Percentiles rank a stretch among this genome's conserved stretches.
Evolutionary conservation across 169 alveolate species (phyloP).

Genomic region (Pseudocohnilembus persalinus): DNA sequence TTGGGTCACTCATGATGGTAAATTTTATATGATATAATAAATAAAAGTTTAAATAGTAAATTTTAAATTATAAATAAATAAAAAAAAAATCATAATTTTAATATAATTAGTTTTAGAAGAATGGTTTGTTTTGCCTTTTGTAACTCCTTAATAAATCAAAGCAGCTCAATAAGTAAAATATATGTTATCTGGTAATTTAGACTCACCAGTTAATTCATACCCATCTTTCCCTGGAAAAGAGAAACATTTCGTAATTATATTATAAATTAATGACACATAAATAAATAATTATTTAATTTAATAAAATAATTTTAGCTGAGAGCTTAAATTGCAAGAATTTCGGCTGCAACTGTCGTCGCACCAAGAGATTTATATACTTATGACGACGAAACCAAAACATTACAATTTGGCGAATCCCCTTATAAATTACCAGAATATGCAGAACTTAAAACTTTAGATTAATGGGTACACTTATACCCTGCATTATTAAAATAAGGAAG

Average conservation of each 20-base stretch:
- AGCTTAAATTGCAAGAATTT: conserved; percentile 79
- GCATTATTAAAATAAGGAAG: conserved; percentile 61
- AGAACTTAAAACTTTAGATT: conserved; percentile 58
- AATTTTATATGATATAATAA: too few species aligned
- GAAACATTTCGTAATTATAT: conserved; percentile 56
- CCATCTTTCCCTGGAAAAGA: conserved; percentile 87
- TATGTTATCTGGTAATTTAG: conserved; percentile 79
- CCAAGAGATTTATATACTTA: conserved; percentile 73
- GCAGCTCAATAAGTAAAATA: conserved; percentile 76
- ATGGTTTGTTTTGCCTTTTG: conserved; percentile 84
- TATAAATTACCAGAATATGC: conserved; percentile 57
- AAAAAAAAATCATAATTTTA: too few species aligned
- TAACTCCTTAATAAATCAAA: conserved; percentile 67
- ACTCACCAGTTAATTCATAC: conserved; percentile 66
- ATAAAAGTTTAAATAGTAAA: too few species aligned
- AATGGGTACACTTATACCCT: conserved; percentile 77
- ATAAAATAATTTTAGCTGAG: conserved; percentile 39
- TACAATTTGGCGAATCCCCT: conserved; percentile 72
- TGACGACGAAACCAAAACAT: conserved; percentile 68
- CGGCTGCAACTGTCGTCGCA: conserved; percentile 66
- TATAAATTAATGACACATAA: background rate
- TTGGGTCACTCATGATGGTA: conserved; percentile 76
- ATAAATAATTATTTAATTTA: background rate
- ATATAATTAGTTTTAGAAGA: conserved; percentile 53
- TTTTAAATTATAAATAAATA: too few species aligned